Conservation (phyloP, 345 rosid genomes). For the Citrus inodora region DNA sequence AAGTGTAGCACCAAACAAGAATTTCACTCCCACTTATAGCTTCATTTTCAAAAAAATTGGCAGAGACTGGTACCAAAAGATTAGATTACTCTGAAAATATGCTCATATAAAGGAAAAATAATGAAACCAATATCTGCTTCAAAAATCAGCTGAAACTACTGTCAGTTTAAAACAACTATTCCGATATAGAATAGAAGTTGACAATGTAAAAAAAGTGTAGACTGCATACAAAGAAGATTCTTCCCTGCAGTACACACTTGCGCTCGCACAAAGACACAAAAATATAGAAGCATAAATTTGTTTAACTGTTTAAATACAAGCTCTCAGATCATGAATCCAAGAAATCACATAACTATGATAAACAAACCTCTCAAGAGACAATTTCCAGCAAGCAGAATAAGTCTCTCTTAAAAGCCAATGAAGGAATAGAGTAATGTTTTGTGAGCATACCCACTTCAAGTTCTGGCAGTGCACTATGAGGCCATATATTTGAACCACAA, state of each 20-base stretch:
- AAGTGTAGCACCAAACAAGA: background rate
- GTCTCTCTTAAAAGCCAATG: background rate
- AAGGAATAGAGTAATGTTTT: background rate
- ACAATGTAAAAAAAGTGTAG: background rate
- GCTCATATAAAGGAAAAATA: background rate
- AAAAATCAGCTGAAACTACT: background rate
- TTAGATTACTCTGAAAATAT: constrained; percentile 1
- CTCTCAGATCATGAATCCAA: background rate
- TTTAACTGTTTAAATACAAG: background rate
- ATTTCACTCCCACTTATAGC: background rate
- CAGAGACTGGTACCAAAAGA: background rate
- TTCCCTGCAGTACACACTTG: background rate
- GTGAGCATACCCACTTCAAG: constrained; percentile 68
- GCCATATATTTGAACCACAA: constrained; percentile 95
- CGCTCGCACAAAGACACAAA: background rate
- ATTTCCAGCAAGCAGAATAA: background rate
- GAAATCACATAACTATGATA: background rate
- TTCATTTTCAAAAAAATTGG: background rate
- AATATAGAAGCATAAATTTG: background rate
- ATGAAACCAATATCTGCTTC: background rate
- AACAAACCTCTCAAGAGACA: background rate
- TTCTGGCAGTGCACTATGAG: constrained; percentile 63
- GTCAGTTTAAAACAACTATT: background rate
- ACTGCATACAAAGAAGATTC: background rate
- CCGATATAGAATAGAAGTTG: background rate